Percentiles rank a stretch among this genome's conserved stretches.
phyloP scores from a whole-genome alignment of 202 grass and related monocot species.

The Carex arenaria region DNA sequence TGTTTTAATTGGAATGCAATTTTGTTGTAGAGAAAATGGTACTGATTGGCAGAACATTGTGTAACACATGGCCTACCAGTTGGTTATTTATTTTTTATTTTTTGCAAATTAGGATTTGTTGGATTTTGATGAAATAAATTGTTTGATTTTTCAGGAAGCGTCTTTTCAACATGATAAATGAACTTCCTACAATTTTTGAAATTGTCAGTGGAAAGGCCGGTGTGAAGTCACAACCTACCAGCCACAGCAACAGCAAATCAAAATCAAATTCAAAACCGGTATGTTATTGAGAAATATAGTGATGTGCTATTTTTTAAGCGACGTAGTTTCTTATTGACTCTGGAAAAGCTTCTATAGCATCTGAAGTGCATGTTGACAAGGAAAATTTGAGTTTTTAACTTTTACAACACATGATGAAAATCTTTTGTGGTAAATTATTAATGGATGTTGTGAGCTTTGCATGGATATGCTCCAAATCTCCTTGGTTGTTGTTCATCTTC shows the following conservation, averaged over 20 bases:
- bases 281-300: background rate
- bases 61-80: background rate
- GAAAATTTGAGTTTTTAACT: background rate
- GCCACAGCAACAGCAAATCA: constrained; percentile 72
- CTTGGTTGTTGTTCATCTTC: background rate
- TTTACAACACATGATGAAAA: background rate
- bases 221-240: constrained; percentile 34
- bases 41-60: background rate
- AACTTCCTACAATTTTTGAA: constrained; percentile 75
- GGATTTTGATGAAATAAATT: constrained; percentile 16
- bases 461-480: background rate
- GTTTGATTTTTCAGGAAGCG: constrained; percentile 58
- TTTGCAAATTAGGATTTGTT: background rate
- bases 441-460: background rate
- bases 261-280: constrained; percentile 80
- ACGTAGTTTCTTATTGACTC: background rate
- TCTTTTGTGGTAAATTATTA: background rate
- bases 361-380: background rate
- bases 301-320: background rate
- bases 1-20: background rate
- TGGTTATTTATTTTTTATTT: constrained; percentile 1
- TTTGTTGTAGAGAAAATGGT: background rate
- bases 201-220: constrained; percentile 77
- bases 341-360: background rate
- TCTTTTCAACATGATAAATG: constrained; percentile 87